Evolutionary conservation across 805 yeast genomes (phyloP), one percentile per base, ranked within the genome.

Genomic region (Zygosaccharomyces bisporus): DNA sequence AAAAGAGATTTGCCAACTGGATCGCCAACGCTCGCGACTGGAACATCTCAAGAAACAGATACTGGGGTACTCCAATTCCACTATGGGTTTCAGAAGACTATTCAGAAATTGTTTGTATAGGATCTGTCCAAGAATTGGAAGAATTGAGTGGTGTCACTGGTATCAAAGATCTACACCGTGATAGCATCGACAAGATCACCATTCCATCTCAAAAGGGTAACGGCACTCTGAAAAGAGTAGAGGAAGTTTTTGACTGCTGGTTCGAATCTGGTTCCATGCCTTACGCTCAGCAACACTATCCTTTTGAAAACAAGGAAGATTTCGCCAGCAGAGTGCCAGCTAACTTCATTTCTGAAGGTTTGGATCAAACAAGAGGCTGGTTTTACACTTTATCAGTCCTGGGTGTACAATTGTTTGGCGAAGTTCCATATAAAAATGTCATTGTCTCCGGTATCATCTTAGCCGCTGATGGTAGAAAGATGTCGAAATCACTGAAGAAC

Each of bases 331-430:
- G 86, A 38, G 95, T 87, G 82, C 99, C 99, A 37, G 99, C 96
- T 35, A 91, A 93, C 69, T 93, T 93, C 70, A 93, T 93, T 60
- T 84, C 96, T 48, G 99, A 93, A 76, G 99, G 99, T 72, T 79
- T 93, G 58, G 99, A 93, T 72, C 99, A 93, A 75, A 93, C 99
- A 47, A 87, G 99, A 80, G 99, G 99, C 66, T 93, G 99, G 99
- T 93, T 93, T 73, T 93, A 93, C 70, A 93, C 99, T 42, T 76
- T 93, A 67, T 83, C 95, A 36, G 96, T 93, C 18, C 76, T 93
- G 60, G 99, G 98, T 67, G 87, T 96, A 46, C 97, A 91, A 59
- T 73, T 93, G 58, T 93, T 93, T 73, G 83, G 85, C 60, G 78
- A 82, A 47, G 95, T 95, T 52, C 98, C 99, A 39, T 93, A 85